Conservation (phyloP, 73 alveolate genomes). For the Tetrahymena malaccensis region DNA sequence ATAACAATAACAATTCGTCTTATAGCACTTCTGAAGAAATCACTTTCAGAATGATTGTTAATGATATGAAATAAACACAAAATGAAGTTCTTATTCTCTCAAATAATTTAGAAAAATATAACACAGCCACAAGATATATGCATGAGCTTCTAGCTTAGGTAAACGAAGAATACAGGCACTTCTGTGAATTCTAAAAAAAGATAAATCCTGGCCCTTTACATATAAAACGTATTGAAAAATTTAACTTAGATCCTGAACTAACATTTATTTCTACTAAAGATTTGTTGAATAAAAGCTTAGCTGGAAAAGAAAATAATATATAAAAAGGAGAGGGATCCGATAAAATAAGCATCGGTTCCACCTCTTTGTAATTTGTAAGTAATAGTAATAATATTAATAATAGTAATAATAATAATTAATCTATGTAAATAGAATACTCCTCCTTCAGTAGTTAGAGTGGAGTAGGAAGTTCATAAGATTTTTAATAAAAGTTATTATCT, state of each 20-base stretch:
- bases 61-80: background rate
- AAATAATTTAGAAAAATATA: background rate
- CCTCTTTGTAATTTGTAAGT: background rate
- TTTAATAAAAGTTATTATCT: background rate
- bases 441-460: background rate
- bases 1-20: background rate
- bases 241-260: background rate
- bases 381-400: background rate
- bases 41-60: background rate
- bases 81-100: background rate
- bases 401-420: background rate
- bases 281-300: background rate
- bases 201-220: background rate
- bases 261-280: background rate
- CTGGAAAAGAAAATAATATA: background rate
- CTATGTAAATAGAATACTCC: background rate
- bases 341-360: background rate
- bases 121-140: background rate
- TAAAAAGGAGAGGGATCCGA: background rate
- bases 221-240: background rate
- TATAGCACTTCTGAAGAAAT: background rate
- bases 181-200: background rate
- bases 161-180: background rate
- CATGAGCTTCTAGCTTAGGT: background rate
- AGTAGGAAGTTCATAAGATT: background rate